Conservation (phyloP, 164 flowering plant genomes). For the Litsea cubeba region DNA sequence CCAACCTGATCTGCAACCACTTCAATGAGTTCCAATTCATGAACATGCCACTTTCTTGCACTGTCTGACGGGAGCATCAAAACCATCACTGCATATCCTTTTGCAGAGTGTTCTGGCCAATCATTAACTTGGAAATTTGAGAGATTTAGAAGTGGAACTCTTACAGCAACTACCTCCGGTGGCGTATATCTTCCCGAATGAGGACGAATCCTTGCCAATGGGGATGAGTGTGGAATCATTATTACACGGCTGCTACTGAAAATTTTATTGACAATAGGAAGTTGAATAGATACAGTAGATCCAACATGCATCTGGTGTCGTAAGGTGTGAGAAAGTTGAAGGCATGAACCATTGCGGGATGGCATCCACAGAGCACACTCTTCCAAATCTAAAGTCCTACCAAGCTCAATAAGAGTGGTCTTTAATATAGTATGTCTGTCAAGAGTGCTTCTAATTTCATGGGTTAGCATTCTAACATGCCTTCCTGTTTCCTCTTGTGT, state of each 20-base stretch:
- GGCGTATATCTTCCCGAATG: conserved; percentile 44
- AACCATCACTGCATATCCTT: conserved; percentile 69
- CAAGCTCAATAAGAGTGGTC: conserved; percentile 78
- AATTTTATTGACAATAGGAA: conserved; percentile 52
- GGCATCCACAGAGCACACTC: conserved; percentile 88
- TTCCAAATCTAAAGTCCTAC: conserved; percentile 54
- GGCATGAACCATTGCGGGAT: conserved; percentile 31
- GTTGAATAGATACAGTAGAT: conserved; percentile 44
- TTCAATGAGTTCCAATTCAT: conserved; percentile 76
- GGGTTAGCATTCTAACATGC: conserved; percentile 85
- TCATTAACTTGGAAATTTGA: conserved; percentile 62
- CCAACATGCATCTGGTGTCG: conserved; percentile 47
- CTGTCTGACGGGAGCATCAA: conserved; percentile 57
- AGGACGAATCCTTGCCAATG: conserved; percentile 48
- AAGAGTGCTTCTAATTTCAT: conserved; percentile 73
- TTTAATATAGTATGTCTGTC: conserved; percentile 65
- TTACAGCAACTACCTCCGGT: conserved; percentile 73
- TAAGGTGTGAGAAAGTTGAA: conserved; percentile 60
- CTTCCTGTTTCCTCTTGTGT: conserved; percentile 75
- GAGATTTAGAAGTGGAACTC: conserved; percentile 66
- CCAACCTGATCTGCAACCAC: conserved; percentile 88
- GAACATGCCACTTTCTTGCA: conserved; percentile 60
- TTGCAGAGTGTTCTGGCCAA: conserved; percentile 61
- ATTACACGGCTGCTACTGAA: conserved; percentile 50
- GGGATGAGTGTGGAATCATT: conserved; percentile 51